Conservation (phyloP, 2,329 filamentous ascomycete species). For the Penicillium italicum region DNA sequence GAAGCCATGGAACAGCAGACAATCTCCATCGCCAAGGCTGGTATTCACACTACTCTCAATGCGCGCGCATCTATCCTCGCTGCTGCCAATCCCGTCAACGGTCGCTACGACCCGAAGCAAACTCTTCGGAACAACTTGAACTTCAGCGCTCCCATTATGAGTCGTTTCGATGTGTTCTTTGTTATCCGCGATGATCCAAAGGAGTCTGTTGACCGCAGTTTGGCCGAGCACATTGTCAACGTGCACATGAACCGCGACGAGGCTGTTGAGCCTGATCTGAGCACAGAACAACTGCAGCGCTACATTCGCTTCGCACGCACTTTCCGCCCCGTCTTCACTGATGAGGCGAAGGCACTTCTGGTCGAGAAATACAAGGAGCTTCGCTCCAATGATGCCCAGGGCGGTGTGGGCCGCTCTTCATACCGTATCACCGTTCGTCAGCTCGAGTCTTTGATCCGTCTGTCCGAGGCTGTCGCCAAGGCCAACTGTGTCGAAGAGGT, state of each 20-base stretch:
- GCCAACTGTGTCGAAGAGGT: conserved; percentile 94
- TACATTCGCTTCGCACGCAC: conserved; percentile 96
- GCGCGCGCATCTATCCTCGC: conserved; percentile 93
- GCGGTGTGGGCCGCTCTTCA: conserved; percentile 87
- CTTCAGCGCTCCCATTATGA: conserved; percentile 99
- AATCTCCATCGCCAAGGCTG: conserved; percentile 96
- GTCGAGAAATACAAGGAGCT: conserved; percentile 96
- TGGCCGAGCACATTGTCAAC: conserved; percentile 90
- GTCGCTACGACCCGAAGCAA: conserved; percentile 91
- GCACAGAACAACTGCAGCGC: conserved; percentile 90
- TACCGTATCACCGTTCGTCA: conserved; percentile 98
- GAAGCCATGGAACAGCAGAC: conserved; percentile 99
- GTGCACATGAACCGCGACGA: conserved; percentile 91
- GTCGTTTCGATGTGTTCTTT: conserved; percentile 97
- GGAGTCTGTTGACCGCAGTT: conserved; percentile 80
- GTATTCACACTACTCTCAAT: conserved; percentile 96
- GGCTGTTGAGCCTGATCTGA: conserved; percentile 88
- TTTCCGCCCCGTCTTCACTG: conserved; percentile 87
- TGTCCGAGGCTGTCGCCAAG: conserved; percentile 97
- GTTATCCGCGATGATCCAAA: conserved; percentile 97
- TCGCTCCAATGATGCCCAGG: conserved; percentile 86
- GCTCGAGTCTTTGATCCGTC: conserved; percentile 89
- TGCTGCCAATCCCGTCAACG: conserved; percentile 91
- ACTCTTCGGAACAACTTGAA: conserved; percentile 94
- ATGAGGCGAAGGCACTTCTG: conserved; percentile 77